Evolutionary conservation across 2,329 filamentous ascomycete species (phyloP).

Genomic region (Diatrype stigma): DNA sequence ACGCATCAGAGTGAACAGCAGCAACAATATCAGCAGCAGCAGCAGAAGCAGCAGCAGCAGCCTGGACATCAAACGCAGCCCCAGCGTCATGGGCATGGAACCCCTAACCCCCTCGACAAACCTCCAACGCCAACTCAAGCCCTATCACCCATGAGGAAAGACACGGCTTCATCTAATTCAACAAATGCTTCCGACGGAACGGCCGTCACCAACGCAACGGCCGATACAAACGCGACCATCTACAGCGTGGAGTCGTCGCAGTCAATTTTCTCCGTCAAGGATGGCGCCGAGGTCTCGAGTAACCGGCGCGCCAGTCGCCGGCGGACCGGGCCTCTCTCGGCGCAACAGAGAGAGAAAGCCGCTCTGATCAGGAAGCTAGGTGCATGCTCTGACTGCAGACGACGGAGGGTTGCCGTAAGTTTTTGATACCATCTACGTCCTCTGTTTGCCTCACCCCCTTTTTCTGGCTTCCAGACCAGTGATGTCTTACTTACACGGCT

Average conservation of each 20-base stretch:
- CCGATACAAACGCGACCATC: slow-evolving; percentile 46
- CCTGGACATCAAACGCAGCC: slow-evolving; percentile 18
- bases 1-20: slow-evolving; percentile 2
- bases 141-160: slow-evolving; percentile 36
- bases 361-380: slow-evolving; percentile 57
- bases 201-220: slow-evolving; percentile 30
- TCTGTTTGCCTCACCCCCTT: slow-evolving; percentile 5
- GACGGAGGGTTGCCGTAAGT: slow-evolving; percentile 56
- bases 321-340: slow-evolving; percentile 55
- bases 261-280: slow-evolving; percentile 52
- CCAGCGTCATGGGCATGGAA: slow-evolving; percentile 21
- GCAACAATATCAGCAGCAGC: slow-evolving; percentile 18
- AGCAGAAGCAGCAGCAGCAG: slow-evolving; percentile 11
- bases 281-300: slow-evolving; percentile 50
- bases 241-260: slow-evolving; percentile 53
- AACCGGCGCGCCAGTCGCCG: slow-evolving; percentile 53
- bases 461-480: slow-evolving; percentile 2
- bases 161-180: slow-evolving; percentile 51
- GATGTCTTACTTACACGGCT: slow-evolving; percentile 19
- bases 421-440: neutral
- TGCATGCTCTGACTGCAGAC: slow-evolving; percentile 52
- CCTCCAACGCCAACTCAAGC: slow-evolving; percentile 24
- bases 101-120: slow-evolving; percentile 24
- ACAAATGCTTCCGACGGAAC: slow-evolving; percentile 43
- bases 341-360: slow-evolving; percentile 55